Conservation (phyloP, 495 filamentous ascomycete species). For the Tuber indicum region DNA sequence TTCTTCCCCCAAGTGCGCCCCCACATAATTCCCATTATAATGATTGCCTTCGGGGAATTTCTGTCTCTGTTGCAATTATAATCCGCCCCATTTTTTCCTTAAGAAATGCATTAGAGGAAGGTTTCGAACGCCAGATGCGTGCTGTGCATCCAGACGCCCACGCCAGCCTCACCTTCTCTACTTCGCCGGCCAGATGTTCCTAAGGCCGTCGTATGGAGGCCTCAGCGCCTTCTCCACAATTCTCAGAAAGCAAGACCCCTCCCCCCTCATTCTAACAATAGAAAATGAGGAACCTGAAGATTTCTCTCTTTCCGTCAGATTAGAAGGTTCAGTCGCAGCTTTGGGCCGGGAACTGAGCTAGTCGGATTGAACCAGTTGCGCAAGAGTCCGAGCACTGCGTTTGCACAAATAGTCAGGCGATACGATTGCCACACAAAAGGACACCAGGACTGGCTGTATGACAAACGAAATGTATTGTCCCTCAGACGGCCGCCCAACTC, state of each 20-base stretch:
- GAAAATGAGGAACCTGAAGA: neutral
- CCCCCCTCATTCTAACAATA: neutral
- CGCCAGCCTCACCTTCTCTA: neutral
- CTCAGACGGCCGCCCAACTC: constrained; percentile 8
- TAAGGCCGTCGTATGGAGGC: neutral
- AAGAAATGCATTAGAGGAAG: neutral
- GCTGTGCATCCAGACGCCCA: neutral
- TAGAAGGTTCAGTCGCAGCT: constrained; percentile 11
- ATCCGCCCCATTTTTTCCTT: neutral
- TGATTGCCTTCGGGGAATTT: constrained; percentile 14
- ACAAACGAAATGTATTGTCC: constrained; percentile 12
- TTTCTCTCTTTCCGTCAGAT: constrained; percentile 11
- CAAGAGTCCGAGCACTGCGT: constrained; percentile 16
- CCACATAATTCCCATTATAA: constrained; percentile 15
- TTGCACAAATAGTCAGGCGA: constrained; percentile 31
- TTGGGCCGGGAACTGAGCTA: constrained; percentile 13
- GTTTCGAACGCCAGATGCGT: neutral
- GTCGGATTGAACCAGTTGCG: constrained; percentile 13
- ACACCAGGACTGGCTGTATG: neutral
- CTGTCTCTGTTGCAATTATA: neutral
- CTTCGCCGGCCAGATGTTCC: neutral
- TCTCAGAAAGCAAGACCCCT: neutral
- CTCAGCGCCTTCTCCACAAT: neutral
- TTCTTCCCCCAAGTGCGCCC: neutral
- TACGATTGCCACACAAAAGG: constrained; percentile 1